A percentile compares a stretch with the other conserved stretches of the same genome.
Conservation (phyloP, 208 protist genomes). For the Trypanosoma brucei region DNA sequence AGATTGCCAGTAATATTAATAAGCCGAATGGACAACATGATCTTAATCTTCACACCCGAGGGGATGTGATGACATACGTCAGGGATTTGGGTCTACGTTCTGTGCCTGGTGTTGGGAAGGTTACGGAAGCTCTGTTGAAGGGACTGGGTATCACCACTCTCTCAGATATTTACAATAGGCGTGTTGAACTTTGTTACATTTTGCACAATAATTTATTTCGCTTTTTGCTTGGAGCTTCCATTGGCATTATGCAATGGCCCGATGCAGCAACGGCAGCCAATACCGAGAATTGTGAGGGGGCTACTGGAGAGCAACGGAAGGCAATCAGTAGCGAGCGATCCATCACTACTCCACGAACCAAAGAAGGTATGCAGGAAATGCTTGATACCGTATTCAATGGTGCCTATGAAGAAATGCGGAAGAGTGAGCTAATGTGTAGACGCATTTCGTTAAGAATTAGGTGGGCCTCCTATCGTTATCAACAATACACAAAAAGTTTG, state of each 20-base stretch:
- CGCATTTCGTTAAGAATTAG: constrained; percentile 66
- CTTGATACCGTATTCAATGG: background rate
- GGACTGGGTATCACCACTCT: constrained; percentile 67
- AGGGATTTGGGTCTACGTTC: constrained; percentile 66
- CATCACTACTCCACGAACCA: background rate
- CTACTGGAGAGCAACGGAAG: background rate
- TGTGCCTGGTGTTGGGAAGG: constrained; percentile 81
- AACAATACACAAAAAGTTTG: background rate
- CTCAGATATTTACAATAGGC: constrained; percentile 50
- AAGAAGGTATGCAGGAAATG: background rate
- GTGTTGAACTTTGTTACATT: constrained; percentile 74
- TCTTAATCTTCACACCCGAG: constrained; percentile 62
- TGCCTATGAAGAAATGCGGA: background rate
- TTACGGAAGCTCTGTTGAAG: constrained; percentile 58
- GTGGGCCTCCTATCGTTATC: constrained; percentile 48
- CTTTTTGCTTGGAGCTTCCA: constrained; percentile 70
- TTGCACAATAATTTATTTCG: constrained; percentile 72
- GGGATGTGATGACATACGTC: constrained; percentile 78
- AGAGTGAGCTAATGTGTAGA: background rate
- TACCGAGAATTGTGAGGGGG: background rate
- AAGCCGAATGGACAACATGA: constrained; percentile 95
- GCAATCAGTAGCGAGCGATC: background rate
- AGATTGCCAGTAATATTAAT: constrained; percentile 91
- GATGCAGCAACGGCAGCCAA: background rate
- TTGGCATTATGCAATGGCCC: constrained; percentile 45